Evolutionary conservation across 805 yeast species (phyloP).

Genomic region (Candida ulmi): DNA sequence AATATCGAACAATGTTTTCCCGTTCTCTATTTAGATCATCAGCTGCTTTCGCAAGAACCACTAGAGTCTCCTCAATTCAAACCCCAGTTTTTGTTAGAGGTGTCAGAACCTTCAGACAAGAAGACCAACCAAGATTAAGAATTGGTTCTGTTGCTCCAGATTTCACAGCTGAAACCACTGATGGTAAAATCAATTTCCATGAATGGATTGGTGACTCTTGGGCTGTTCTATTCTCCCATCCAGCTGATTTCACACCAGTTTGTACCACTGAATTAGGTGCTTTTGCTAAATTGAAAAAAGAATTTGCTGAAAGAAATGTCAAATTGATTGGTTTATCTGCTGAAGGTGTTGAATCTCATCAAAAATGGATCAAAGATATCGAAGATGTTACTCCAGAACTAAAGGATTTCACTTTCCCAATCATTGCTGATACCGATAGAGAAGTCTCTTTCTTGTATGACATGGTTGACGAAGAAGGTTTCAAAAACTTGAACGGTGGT

Average conservation of each 20-base stretch:
- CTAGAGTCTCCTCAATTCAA: slow-evolving; percentile 12
- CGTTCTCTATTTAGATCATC: slow-evolving; percentile 25
- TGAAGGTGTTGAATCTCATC: slow-evolving; percentile 73
- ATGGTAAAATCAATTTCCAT: slow-evolving; percentile 82
- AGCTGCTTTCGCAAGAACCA: slow-evolving; percentile 15
- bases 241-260: slow-evolving; percentile 95
- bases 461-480: slow-evolving; percentile 84
- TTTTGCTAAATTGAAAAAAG: slow-evolving; percentile 83
- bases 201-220: slow-evolving; percentile 81
- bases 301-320: slow-evolving; percentile 77
- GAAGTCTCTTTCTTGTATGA: slow-evolving; percentile 81
- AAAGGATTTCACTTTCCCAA: slow-evolving; percentile 76
- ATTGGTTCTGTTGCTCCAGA: slow-evolving; percentile 86
- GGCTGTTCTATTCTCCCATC: slow-evolving; percentile 89
- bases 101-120: slow-evolving; percentile 43
- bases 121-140: slow-evolving; percentile 59
- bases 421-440: slow-evolving; percentile 82
- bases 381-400: slow-evolving; percentile 72
- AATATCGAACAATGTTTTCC: slow-evolving; percentile 24
- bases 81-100: slow-evolving; percentile 26
- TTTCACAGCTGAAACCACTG: slow-evolving; percentile 76
- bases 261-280: slow-evolving; percentile 97
- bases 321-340: slow-evolving; percentile 90
- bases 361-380: slow-evolving; percentile 85
- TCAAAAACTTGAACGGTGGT: slow-evolving; percentile 67